These are phyloP conservation scores for Cyberlindnera amylophila DNA, from an alignment of 805 yeast species.

Conservation along the genomic window DNA sequence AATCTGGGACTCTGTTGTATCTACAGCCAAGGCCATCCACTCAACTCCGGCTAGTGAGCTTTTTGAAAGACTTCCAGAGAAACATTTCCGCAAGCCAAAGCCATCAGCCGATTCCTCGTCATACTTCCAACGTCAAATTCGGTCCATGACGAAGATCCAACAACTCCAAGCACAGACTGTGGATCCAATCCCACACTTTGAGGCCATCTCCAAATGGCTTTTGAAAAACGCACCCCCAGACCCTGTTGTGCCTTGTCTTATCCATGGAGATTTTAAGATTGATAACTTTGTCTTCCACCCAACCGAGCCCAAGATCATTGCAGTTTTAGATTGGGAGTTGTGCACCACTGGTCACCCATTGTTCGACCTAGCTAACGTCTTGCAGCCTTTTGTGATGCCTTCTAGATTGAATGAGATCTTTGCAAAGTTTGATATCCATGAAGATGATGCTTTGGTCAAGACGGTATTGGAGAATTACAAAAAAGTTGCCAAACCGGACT, in stretches of 20 bases:
- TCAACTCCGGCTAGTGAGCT: conserved; percentile 42
- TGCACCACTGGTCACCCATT: conserved; percentile 64
- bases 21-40: conserved; percentile 47
- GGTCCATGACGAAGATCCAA: conserved; percentile 42
- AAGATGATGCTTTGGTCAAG: conserved; percentile 13
- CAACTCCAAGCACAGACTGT: conserved; percentile 35
- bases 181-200: conserved; percentile 46
- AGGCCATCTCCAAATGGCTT: conserved; percentile 40
- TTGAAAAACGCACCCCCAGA: conserved; percentile 43
- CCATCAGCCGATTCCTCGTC: conserved; percentile 23
- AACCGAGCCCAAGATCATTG: conserved; percentile 43
- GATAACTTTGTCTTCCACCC: conserved; percentile 63
- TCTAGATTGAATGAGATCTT: conserved; percentile 32
- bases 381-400: conserved; percentile 52
- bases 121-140: conserved; percentile 53
- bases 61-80: conserved; percentile 39
- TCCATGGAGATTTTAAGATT: conserved; percentile 64
- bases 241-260: conserved; percentile 40
- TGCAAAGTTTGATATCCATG: conserved; percentile 21
- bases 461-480: conserved; percentile 21
- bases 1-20: conserved; percentile 47
- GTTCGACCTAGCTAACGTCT: conserved; percentile 55
- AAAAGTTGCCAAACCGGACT: conserved; percentile 11
- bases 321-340: conserved; percentile 63
- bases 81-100: conserved; percentile 33